phyloP scores from a whole-genome alignment of 352 stramenopile species.

The Globisporangium cylindrosporum region DNA sequence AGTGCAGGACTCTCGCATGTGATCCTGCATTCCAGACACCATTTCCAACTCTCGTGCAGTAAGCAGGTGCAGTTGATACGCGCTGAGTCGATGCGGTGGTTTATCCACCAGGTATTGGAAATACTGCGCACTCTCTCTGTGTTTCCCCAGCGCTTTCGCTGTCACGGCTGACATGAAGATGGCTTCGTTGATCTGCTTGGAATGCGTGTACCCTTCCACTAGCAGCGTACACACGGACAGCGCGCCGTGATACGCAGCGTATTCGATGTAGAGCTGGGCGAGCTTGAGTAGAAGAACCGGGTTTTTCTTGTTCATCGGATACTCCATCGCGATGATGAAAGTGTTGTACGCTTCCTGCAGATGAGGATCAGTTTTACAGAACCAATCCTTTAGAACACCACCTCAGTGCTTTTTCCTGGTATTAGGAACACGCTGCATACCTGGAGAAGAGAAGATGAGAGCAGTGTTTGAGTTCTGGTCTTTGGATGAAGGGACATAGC shows the following conservation, averaged over 20 bases:
- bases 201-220: slow-evolving; percentile 54
- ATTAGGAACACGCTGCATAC: background rate
- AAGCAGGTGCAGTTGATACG: slow-evolving; percentile 60
- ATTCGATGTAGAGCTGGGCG: slow-evolving; percentile 67
- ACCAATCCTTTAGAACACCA: background rate
- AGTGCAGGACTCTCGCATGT: slow-evolving; percentile 42
- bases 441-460: slow-evolving; percentile 7
- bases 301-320: slow-evolving; percentile 61
- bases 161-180: slow-evolving; percentile 68
- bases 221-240: slow-evolving; percentile 66
- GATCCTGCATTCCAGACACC: slow-evolving; percentile 35
- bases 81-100: slow-evolving; percentile 41
- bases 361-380: background rate
- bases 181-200: slow-evolving; percentile 37
- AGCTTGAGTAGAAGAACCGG: slow-evolving; percentile 52
- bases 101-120: slow-evolving; percentile 67
- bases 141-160: slow-evolving; percentile 48
- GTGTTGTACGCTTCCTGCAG: slow-evolving; percentile 62
- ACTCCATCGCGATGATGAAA: slow-evolving; percentile 82
- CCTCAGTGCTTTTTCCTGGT: background rate
- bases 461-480: slow-evolving; percentile 15
- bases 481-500: slow-evolving; percentile 5
- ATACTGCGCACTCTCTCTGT: slow-evolving; percentile 65
- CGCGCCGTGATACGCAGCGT: slow-evolving; percentile 51
- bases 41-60: slow-evolving; percentile 50